Evolutionary conservation across 352 stramenopile genomes (phyloP), one percentile per base, ranked within the genome.

Genomic region (Thalassiosira mediterranea): DNA sequence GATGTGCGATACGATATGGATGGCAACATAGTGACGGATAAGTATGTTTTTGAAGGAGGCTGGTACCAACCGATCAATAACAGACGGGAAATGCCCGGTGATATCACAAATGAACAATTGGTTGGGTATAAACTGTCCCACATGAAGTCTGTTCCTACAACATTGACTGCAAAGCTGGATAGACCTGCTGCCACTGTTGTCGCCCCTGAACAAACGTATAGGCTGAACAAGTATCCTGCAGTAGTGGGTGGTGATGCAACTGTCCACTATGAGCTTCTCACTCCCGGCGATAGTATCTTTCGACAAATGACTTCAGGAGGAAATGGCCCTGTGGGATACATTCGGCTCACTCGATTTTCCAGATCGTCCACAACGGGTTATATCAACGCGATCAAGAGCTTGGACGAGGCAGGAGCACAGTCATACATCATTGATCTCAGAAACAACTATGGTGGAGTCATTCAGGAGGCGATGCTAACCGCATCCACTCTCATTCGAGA

Each of bases 381-480:
- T 68, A 57, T 89, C 1, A 48, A 89, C 48, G 86, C 86, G 46
- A 72, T 91, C 17, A 65, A 80, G 34, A 61, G 29, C 17, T 68
- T 91, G n/a, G 87, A 93, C 69, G 64, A 79, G 7, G 64, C 67
- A 17, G 87, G 81, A 17, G 87, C 86, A 21, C 37, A 81, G 57
- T 87, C 76, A 7, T 93, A 91, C 57, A 89, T 93, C 11, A 83
- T 93, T 44, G 88, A 93, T 77, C 44, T 93, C n/a, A 62, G 88
- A 56, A 93, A 93, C 69, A 92, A 92, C 59, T 91, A 87, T 26
- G 82, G 61, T 17, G 44, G 38, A 44, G 38, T 68, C 25, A 86
- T 93, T 68, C 88, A 93, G 75, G 84, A 93, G 61, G 84, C 86
- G 19, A 87, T 93, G 81, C 49, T 91, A 5, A 87, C 81, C 15